These are phyloP conservation scores for Nicotiana noctiflora DNA, from an alignment of 257 asterid genomes.

Conservation along the genomic window DNA sequence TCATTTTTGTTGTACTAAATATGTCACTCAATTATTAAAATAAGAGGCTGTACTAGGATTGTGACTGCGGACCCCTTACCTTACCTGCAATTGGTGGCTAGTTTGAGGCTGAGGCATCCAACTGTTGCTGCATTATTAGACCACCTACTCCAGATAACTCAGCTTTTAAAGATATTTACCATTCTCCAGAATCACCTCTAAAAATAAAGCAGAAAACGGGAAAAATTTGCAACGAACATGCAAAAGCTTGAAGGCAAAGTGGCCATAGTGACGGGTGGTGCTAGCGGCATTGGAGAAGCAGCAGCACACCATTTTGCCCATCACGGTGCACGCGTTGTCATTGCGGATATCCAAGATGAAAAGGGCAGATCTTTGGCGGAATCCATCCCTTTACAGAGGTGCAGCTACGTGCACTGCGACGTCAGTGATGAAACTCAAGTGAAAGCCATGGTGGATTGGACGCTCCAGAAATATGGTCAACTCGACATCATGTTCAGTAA, in stretches of 20 bases:
- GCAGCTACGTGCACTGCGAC: slow-evolving; percentile 38
- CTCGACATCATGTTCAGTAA: slow-evolving; percentile 46
- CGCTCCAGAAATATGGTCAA: slow-evolving; percentile 26
- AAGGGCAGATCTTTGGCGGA: slow-evolving; percentile 32
- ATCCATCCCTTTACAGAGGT: slow-evolving; percentile 28
- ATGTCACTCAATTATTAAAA: background rate
- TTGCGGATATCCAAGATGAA: slow-evolving; percentile 40
- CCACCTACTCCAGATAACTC: background rate
- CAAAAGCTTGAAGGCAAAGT: slow-evolving; percentile 35
- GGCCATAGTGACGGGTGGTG: slow-evolving; percentile 43
- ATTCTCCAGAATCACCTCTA: background rate
- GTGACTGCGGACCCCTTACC: background rate
- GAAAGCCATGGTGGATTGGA: slow-evolving; percentile 25
- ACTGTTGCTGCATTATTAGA: background rate
- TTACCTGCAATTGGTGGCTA: background rate
- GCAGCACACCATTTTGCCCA: slow-evolving; percentile 31
- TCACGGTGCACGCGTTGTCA: slow-evolving; percentile 41
- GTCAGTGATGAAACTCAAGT: slow-evolving; percentile 46
- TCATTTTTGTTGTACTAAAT: too few species aligned
- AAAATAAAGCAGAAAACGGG: background rate
- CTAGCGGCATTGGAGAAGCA: slow-evolving; percentile 43
- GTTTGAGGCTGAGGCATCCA: background rate
- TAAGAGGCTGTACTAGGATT: background rate
- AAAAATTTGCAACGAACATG: background rate
- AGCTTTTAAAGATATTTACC: background rate